Evolutionary conservation across 345 rosid genomes (phyloP).

Genomic region (Hypericum androsaemum): DNA sequence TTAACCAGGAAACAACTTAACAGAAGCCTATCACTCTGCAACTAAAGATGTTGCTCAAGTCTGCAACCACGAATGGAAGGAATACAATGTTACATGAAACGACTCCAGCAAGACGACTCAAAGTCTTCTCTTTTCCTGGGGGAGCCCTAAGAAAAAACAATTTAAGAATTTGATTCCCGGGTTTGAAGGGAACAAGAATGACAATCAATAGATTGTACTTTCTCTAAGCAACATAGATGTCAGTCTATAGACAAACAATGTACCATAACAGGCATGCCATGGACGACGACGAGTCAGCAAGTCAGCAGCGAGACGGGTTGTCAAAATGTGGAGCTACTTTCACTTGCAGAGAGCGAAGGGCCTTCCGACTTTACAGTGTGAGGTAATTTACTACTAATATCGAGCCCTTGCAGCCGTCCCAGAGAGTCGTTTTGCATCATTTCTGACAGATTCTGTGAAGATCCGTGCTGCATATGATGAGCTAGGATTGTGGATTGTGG

Average conservation of each 20-base stretch:
- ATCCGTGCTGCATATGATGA: slow-evolving; percentile 8
- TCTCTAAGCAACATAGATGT: slow-evolving; percentile 11
- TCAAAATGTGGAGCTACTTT: slow-evolving; percentile 66
- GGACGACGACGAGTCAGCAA: slow-evolving; percentile 14
- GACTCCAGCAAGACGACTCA: slow-evolving; percentile 2
- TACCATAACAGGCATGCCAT: slow-evolving; percentile 16
- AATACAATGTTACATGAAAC: slow-evolving; percentile 3
- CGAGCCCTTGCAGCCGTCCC: slow-evolving; percentile 70
- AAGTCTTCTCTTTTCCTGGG: slow-evolving; percentile 7
- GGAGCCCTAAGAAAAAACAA: slow-evolving; percentile 13
- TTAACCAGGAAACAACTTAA: too few relatives aligned
- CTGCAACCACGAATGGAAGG: neutral
- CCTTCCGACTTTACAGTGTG: slow-evolving; percentile 55
- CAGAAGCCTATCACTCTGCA: too few relatives aligned
- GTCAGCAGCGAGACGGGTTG: slow-evolving; percentile 6
- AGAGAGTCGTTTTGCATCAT: slow-evolving; percentile 62
- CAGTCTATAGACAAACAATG: slow-evolving; percentile 21
- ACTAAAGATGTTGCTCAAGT: too few relatives aligned
- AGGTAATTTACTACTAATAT: slow-evolving; percentile 55
- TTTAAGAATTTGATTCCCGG: slow-evolving; percentile 3
- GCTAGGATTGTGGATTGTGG: slow-evolving; percentile 21
- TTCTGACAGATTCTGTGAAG: slow-evolving; percentile 39
- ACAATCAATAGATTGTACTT: slow-evolving; percentile 1
- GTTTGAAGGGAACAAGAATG: slow-evolving; percentile 12
- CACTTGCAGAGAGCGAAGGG: slow-evolving; percentile 54